These are phyloP conservation scores for Marsdenia floribunda DNA, from an alignment of 257 asterid genomes.

Conservation along the genomic window DNA sequence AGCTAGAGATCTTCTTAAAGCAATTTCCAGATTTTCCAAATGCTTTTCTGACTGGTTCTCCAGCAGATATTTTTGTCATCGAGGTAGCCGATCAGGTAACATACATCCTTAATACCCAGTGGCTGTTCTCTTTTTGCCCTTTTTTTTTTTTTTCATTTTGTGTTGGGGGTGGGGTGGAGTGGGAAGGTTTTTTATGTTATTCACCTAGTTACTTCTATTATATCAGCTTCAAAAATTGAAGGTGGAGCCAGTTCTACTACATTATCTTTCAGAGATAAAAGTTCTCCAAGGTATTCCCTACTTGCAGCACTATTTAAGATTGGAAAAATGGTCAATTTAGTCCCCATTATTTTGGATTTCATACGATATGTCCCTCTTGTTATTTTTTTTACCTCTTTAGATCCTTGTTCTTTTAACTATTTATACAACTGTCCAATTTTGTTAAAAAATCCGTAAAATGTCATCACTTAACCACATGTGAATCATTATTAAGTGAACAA, in stretches of 20 bases:
- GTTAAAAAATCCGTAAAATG: too few relatives aligned
- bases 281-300: conserved; percentile 57
- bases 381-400: too few relatives aligned
- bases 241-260: conserved; percentile 95
- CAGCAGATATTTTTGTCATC: conserved; percentile 70
- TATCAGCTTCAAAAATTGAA: conserved; percentile 83
- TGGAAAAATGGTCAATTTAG: too few relatives aligned
- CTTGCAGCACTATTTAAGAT: neutral
- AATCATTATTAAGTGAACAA: too few relatives aligned
- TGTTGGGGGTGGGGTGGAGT: too few relatives aligned
- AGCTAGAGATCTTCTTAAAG: conserved; percentile 64
- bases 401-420: too few relatives aligned
- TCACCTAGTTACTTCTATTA: conserved; percentile 7
- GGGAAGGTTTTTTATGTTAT: neutral
- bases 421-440: too few relatives aligned
- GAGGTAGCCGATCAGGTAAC: conserved; percentile 89
- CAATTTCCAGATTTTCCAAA: conserved; percentile 83
- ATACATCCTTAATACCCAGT: neutral
- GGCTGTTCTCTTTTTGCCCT: neutral
- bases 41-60: conserved; percentile 79
- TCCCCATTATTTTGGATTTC: too few relatives aligned
- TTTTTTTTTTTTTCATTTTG: too few relatives aligned
- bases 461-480: too few relatives aligned
- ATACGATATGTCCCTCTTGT: too few relatives aligned
- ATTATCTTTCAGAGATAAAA: conserved; percentile 77